phyloP scores from a whole-genome alignment of 345 rosid species.

The Hibiscus trionum region DNA sequence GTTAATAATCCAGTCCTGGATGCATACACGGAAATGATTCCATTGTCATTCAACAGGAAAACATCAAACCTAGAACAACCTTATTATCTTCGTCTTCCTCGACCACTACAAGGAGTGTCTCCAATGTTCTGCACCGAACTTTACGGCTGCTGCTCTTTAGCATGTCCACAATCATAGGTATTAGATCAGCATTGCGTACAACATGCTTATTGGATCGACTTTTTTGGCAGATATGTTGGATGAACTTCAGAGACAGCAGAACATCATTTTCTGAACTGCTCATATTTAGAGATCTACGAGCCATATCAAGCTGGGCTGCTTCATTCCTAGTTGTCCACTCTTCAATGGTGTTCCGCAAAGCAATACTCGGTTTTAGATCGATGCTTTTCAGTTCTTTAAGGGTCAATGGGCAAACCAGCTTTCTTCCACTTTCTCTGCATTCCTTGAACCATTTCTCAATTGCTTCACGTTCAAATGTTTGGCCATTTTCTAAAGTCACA shows the following conservation, averaged over 20 bases:
- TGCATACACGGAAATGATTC: background rate
- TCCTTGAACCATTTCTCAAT: constrained; percentile 82
- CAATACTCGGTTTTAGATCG: constrained; percentile 73
- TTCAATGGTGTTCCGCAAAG: constrained; percentile 74
- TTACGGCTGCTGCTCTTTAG: constrained; percentile 66
- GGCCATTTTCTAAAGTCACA: constrained; percentile 80
- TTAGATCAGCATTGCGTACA: constrained; percentile 58
- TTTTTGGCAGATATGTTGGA: constrained; percentile 48
- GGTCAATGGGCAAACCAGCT: constrained; percentile 66
- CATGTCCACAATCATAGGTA: constrained; percentile 71
- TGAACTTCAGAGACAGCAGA: constrained; percentile 48
- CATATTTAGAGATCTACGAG: constrained; percentile 53
- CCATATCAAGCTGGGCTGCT: constrained; percentile 73
- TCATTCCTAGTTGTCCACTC: constrained; percentile 97
- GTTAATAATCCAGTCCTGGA: constrained; percentile 8
- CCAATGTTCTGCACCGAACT: constrained; percentile 64
- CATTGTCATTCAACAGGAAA: constrained; percentile 10
- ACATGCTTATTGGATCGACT: constrained; percentile 43
- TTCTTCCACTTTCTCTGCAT: constrained; percentile 55
- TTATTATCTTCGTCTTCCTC: constrained; percentile 79
- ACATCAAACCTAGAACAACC: constrained; percentile 37
- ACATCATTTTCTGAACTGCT: constrained; percentile 60
- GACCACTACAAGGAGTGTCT: constrained; percentile 60
- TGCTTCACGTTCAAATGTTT: constrained; percentile 88
- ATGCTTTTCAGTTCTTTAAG: constrained; percentile 46